These are phyloP conservation scores for Neurospora sp. DNA, from an alignment of 2,329 filamentous ascomycete species.

Conservation along the genomic window DNA sequence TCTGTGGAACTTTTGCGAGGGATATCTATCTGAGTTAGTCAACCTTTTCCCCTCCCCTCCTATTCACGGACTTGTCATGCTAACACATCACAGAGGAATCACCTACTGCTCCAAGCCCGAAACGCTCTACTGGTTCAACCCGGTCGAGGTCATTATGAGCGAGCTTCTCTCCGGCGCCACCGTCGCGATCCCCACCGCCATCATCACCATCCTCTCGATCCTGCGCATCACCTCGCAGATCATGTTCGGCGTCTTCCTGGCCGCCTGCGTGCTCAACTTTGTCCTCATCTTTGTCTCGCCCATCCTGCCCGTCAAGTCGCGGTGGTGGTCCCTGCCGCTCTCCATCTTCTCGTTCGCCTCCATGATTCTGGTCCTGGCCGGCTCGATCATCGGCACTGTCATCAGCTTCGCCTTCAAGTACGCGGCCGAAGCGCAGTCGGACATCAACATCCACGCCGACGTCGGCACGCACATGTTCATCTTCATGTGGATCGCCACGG, in stretches of 20 bases:
- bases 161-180: constrained; percentile 75
- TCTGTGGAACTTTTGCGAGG: constrained; percentile 87
- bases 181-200: constrained; percentile 67
- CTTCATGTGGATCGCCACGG: constrained; percentile 81
- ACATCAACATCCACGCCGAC: constrained; percentile 64
- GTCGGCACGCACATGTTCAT: constrained; percentile 68
- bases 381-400: constrained; percentile 65
- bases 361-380: constrained; percentile 57
- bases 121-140: constrained; percentile 82
- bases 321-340: constrained; percentile 55
- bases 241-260: constrained; percentile 86
- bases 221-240: constrained; percentile 65
- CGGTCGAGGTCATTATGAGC: constrained; percentile 67
- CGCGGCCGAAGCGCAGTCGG: constrained; percentile 58
- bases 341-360: constrained; percentile 57
- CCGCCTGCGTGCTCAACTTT: constrained; percentile 58
- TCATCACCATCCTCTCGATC: constrained; percentile 63
- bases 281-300: constrained; percentile 58
- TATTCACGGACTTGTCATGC: constrained; percentile 28
- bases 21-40: constrained; percentile 50
- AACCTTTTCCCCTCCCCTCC: neutral
- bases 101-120: constrained; percentile 64
- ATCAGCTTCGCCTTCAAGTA: constrained; percentile 76
- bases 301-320: constrained; percentile 40
- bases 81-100: constrained; percentile 50